Evolutionary conservation across 768 basidiomycete genomes (phyloP).

Genomic region (Cubamyces lactineus): DNA sequence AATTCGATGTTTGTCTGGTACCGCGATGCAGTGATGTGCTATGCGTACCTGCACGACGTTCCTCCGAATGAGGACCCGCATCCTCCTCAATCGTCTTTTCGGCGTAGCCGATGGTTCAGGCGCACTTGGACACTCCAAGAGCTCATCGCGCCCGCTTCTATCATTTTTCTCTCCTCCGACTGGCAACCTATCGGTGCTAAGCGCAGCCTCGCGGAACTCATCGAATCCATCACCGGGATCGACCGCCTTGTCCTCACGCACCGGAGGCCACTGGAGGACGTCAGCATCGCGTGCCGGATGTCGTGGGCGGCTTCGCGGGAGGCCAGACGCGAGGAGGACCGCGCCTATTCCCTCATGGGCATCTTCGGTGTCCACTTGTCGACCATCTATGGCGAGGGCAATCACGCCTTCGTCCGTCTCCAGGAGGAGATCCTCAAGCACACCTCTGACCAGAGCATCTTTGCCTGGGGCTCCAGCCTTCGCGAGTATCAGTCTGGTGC

Average conservation of each 20-base stretch:
- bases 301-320: constrained; percentile 18
- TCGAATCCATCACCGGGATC: constrained; percentile 16
- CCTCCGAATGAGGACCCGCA: constrained; percentile 6
- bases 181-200: constrained; percentile 15
- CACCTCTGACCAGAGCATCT: constrained; percentile 17
- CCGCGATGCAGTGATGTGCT: constrained; percentile 16
- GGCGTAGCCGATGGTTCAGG: constrained; percentile 9
- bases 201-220: constrained; percentile 7
- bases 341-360: constrained; percentile 24
- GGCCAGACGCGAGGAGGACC: constrained; percentile 19
- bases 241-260: constrained; percentile 17
- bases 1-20: constrained; percentile 18
- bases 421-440: constrained; percentile 18
- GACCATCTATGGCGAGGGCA: constrained; percentile 17
- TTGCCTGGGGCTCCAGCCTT: constrained; percentile 13
- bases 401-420: constrained; percentile 14
- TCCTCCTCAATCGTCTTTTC: not conserved
- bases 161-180: constrained; percentile 15
- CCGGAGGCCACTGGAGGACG: constrained; percentile 5
- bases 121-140: constrained; percentile 22
- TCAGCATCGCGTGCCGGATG: constrained; percentile 18
- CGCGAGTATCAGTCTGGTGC: not conserved
- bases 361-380: constrained; percentile 20
- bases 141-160: constrained; percentile 16
- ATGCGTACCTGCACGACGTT: constrained; percentile 20